A percentile compares a stretch with the other conserved stretches of the same genome.
Conservation (phyloP, 768 basidiomycete species). For the Calocybe indica region DNA sequence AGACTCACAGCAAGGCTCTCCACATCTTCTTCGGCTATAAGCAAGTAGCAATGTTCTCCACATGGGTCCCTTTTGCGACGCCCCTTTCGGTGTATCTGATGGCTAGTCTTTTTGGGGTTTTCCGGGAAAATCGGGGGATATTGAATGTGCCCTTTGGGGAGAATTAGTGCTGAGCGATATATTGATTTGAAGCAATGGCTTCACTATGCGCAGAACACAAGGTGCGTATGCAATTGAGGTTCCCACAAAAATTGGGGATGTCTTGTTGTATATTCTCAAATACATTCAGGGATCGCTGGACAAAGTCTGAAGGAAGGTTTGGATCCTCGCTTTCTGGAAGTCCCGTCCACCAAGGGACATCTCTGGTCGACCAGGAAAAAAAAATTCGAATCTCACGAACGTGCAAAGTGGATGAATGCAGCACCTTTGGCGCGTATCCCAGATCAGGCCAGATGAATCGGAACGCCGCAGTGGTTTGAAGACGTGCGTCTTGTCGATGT, state of each 20-base stretch:
- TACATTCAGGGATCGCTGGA: slow-evolving; percentile 21
- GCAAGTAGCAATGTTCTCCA: slow-evolving; percentile 15
- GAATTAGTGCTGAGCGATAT: neutral
- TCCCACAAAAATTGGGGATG: slow-evolving; percentile 36
- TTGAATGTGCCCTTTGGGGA: slow-evolving; percentile 4
- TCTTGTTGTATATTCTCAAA: slow-evolving; percentile 23
- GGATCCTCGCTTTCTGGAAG: slow-evolving; percentile 5
- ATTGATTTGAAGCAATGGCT: neutral
- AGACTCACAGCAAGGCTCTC: slow-evolving; percentile 1
- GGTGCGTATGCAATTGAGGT: slow-evolving; percentile 34
- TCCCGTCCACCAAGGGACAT: slow-evolving; percentile 32
- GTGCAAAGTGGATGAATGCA: neutral
- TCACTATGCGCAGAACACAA: slow-evolving; percentile 33
- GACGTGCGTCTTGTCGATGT: slow-evolving; percentile 31
- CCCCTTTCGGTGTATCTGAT: neutral
- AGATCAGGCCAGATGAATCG: slow-evolving; percentile 32
- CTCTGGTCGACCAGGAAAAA: slow-evolving; percentile 20
- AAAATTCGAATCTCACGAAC: neutral
- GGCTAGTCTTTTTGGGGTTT: slow-evolving; percentile 7
- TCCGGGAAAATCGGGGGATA: slow-evolving; percentile 2
- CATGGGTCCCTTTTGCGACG: slow-evolving; percentile 4
- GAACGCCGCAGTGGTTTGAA: slow-evolving; percentile 15
- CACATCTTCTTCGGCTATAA: slow-evolving; percentile 1
- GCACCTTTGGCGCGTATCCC: slow-evolving; percentile 38
- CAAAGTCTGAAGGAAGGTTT: slow-evolving; percentile 5